Conservation (phyloP, 225 moss, liverwort and hornwort species). For the Lunularia cruciata region DNA sequence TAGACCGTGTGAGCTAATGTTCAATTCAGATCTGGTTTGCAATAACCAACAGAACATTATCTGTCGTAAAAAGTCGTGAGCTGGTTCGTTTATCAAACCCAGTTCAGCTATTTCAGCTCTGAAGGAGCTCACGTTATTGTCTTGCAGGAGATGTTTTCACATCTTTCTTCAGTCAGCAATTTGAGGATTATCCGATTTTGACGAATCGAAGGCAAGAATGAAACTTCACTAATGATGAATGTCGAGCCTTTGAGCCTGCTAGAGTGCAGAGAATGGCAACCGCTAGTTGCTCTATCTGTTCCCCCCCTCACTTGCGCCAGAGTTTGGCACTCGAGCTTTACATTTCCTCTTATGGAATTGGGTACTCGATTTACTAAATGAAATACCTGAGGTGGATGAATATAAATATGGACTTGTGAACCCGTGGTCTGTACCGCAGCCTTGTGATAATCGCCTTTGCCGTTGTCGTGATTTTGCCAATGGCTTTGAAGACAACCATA, state of each 20-base stretch:
- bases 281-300: too few species aligned
- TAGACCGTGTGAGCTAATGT: not conserved
- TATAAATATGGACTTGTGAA: too few species aligned
- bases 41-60: conserved; percentile 3
- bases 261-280: too few species aligned
- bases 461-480: conserved; percentile 66
- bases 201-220: conserved; percentile 72
- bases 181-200: conserved; percentile 55
- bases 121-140: conserved; percentile 27
- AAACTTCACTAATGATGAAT: too few species aligned
- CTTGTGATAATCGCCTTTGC: conserved; percentile 69
- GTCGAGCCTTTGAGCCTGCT: too few species aligned
- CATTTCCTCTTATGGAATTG: too few species aligned
- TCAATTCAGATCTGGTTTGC: conserved; percentile 17
- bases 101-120: not conserved
- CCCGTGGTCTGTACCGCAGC: too few species aligned
- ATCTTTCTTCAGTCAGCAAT: conserved; percentile 59
- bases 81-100: too few species aligned
- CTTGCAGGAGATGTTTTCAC: conserved; percentile 84
- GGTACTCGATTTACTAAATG: too few species aligned
- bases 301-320: too few species aligned
- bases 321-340: too few species aligned
- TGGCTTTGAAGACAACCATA: conserved; percentile 72
- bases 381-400: too few species aligned
- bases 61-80: not conserved